phyloP scores from a whole-genome alignment of 495 filamentous ascomycete genomes.

The Neurospora sublineolata region DNA sequence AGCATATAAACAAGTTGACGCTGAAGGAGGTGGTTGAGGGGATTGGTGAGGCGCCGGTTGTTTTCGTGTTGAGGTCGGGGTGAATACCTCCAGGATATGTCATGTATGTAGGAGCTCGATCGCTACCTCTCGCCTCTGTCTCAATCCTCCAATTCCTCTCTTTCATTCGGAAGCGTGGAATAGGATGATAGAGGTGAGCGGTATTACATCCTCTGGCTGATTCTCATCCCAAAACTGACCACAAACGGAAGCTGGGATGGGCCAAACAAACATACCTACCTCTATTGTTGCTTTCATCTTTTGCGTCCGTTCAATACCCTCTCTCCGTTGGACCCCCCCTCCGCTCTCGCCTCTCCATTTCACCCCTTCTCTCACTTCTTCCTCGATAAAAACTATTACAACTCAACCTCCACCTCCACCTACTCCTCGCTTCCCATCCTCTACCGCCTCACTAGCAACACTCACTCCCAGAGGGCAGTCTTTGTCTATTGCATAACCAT shows the following conservation, averaged over 20 bases:
- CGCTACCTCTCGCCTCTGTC: too few relatives aligned
- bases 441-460: background rate
- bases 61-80: background rate
- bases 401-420: background rate
- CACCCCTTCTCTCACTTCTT: background rate
- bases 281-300: too few relatives aligned
- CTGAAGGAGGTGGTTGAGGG: background rate
- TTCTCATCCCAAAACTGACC: background rate
- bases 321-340: too few relatives aligned
- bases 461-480: background rate
- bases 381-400: background rate
- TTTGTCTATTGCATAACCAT: background rate
- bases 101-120: too few relatives aligned
- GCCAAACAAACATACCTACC: too few relatives aligned
- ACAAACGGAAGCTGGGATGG: background rate
- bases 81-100: background rate
- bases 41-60: background rate
- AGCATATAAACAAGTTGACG: too few relatives aligned
- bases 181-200: too few relatives aligned
- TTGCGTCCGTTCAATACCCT: too few relatives aligned
- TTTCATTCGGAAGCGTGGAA: too few relatives aligned
- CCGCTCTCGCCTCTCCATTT: too few relatives aligned
- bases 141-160: too few relatives aligned
- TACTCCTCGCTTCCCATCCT: background rate
- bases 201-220: too few relatives aligned